Base-by-base conservation (phyloP, 2,329 filamentous ascomycete genomes). In the Alternaria infectoria region DNA sequence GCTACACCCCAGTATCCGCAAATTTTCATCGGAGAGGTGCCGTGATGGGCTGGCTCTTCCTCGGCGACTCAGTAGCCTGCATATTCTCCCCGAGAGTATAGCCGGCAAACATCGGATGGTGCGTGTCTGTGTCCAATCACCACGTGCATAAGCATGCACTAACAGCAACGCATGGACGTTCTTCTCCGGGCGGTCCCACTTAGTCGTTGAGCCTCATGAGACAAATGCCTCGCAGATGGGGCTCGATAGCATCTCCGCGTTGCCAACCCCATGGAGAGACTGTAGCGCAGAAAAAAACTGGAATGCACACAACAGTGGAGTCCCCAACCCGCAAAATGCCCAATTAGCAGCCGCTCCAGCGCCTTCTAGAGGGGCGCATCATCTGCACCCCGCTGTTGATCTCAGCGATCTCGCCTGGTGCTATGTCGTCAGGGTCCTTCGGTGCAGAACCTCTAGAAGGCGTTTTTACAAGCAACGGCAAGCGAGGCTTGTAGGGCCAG, bases 191-290 rank as follows among this genome's bases (percentile, higher is more conserved):
- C 36, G 17, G 60, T 56, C 65, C 71, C 71, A 71, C 69, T 65
- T 56, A 17, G 57, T 62, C 65, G 65, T 74, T 73, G 71, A 75
- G 73, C 73, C 73, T 73, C 70, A 75, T 64, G 67, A 57, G 45
- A 63, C 59, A 68, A 61, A 56, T 57, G 52, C 56, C 54, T 65
- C 56, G 59, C 61, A 57, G 49, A 54, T 50, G 55, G 56, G 56
- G 49, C 67, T 68, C 69, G 60, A 69, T 65, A 69, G 49, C 58
- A 69, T 70, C 68, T 70, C 72, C 71, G 63, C 63, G 50, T 45
- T 57, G 50, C 62, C 54, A 54, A 69, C 70, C 71, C 72, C 71
- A 54, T 72, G 71, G 70, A 74, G 72, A 67, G 51, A 50, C 59
- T 40, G 62, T 63, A 61, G 63, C 57, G 57, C 50, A 44, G 30